Conservation (phyloP, 1,284 basidiomycete genomes). For the Amylostereum chailletii region DNA sequence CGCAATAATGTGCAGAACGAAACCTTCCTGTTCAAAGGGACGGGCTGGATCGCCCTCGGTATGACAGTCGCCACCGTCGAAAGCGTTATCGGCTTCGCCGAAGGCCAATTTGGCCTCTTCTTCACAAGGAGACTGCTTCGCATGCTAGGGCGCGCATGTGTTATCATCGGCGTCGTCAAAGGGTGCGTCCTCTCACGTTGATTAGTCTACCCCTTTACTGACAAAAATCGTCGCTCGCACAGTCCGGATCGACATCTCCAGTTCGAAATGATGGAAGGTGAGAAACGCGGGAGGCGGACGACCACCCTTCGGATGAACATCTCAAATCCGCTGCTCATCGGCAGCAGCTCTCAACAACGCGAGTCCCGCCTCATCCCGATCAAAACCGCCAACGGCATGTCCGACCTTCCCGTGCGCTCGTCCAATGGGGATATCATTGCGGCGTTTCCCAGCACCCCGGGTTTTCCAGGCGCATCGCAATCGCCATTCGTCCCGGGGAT, state of each 20-base stretch:
- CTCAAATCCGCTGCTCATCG: background rate
- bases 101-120: constrained; percentile 38
- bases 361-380: no score
- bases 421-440: no score
- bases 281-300: constrained; percentile 12
- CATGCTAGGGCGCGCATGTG: constrained; percentile 38
- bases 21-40: constrained; percentile 46
- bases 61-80: constrained; percentile 57
- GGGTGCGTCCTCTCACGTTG: constrained; percentile 36
- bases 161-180: constrained; percentile 55
- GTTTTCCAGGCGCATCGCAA: no score
- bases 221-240: background rate
- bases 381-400: no score
- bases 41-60: constrained; percentile 52
- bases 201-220: background rate
- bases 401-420: no score
- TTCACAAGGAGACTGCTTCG: constrained; percentile 51
- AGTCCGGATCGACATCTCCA: constrained; percentile 4
- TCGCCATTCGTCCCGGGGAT: no score
- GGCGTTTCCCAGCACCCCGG: no score
- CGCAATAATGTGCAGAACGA: constrained; percentile 30
- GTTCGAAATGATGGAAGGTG: constrained; percentile 9
- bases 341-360: background rate
- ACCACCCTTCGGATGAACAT: background rate
- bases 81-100: constrained; percentile 53